phyloP scores from a whole-genome alignment of 106 monocot genomes.

The Chionographis japonica region DNA sequence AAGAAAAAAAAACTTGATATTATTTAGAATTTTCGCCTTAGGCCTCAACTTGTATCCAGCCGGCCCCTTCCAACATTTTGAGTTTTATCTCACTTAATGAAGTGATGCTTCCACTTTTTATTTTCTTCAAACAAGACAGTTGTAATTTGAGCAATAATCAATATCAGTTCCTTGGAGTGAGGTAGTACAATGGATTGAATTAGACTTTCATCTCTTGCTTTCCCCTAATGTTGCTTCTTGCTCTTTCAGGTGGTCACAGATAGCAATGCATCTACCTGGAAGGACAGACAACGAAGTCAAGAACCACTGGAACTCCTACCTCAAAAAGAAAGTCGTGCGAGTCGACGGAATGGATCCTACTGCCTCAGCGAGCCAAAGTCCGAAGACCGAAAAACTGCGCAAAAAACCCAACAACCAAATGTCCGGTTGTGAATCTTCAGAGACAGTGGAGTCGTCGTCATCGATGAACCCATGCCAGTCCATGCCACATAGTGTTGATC shows the following conservation, averaged over 20 bases:
- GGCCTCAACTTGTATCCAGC: too few species aligned
- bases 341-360: background rate
- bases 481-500: background rate
- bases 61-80: too few species aligned
- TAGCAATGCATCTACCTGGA: conserved; percentile 54
- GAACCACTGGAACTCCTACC: conserved; percentile 68
- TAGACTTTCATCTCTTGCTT: too few species aligned
- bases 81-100: too few species aligned
- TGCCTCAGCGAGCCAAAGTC: background rate
- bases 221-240: background rate
- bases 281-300: conserved; percentile 70
- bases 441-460: background rate
- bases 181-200: too few species aligned
- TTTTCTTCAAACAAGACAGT: too few species aligned
- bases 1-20: too few species aligned
- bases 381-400: too few species aligned
- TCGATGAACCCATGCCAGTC: background rate
- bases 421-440: background rate
- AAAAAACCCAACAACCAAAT: background rate
- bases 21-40: too few species aligned
- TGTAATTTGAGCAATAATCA: too few species aligned
- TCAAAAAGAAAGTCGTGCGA: conserved; percentile 41
- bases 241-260: conserved; percentile 52
- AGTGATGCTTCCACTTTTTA: too few species aligned
- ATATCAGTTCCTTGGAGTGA: too few species aligned